Base-by-base conservation (phyloP, 108 stramenopile genomes). In the Stephanodiscus minutulus region DNA sequence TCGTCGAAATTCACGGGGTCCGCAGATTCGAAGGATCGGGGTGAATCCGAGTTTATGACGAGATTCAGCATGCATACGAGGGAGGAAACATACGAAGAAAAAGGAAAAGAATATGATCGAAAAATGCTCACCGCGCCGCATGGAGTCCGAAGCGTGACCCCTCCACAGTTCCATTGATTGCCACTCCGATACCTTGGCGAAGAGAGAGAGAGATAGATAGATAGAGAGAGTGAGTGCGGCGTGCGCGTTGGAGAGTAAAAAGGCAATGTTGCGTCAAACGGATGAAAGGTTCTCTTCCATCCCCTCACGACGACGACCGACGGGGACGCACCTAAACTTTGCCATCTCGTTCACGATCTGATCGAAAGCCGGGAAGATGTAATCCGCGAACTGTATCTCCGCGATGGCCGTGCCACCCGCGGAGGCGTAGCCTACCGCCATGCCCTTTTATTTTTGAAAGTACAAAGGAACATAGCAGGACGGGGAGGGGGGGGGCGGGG, bases 271-370 rank as follows among this genome's bases (percentile, higher is more conserved):
- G 2, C 31, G 31, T 53, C 5, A 64, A 12, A 18, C 25, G 15
- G 49, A 66, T 21, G 11, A n/a, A n/a, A n/a, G n/a, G n/a, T n/a
- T n/a, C n/a, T n/a, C n/a, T n/a, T n/a, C n/a, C n/a, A n/a, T n/a
- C n/a, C n/a, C n/a, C n/a, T n/a, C n/a, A n/a, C n/a, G n/a, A n/a
- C n/a, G n/a, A n/a, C n/a, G n/a, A n/a, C n/a, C n/a, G n/a, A n/a
- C 36, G 47, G 17, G n/a, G 2, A 12, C 47, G 13, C 50, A 70
- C 64, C 75, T 86, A 76, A 94, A 98, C 72, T 99, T 99, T 52
- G 98, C 97, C 64, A 93, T 94, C 72, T 98, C 98, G 77, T 98
- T 98, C 15, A 99, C 98, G 75, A 99, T 89, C 80, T 99, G 98
- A 77, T 99, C 98, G 54, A 98, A 89, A 20, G 98, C 98, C 13